Percentiles rank a stretch among this genome's conserved stretches.
Evolutionary conservation across 257 asterid genomes (phyloP).

Genomic region (Nicotiana paniculata): DNA sequence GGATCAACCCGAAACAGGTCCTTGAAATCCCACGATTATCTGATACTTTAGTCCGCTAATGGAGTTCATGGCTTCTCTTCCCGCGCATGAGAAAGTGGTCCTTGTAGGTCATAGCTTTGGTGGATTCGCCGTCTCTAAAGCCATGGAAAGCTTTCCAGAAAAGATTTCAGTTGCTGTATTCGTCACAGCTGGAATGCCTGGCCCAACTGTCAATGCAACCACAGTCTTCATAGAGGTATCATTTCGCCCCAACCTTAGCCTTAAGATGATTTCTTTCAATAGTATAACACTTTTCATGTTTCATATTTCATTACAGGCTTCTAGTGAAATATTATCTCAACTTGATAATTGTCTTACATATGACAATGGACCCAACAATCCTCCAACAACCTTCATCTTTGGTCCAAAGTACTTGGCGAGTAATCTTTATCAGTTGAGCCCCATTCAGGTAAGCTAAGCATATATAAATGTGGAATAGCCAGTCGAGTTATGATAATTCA

Average conservation of each 20-base stretch:
- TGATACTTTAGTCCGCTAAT: conserved; percentile 22
- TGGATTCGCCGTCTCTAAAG: conserved; percentile 24
- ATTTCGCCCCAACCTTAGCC: background rate
- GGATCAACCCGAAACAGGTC: conserved; percentile 17
- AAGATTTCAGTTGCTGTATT: conserved; percentile 25
- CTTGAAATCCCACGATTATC: conserved; percentile 4
- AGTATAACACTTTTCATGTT: background rate
- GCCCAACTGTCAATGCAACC: conserved; percentile 8
- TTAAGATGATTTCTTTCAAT: background rate
- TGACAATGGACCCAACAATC: conserved; percentile 16
- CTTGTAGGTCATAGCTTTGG: conserved; percentile 31
- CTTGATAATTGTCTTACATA: conserved; percentile 9
- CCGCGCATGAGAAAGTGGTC: conserved; percentile 17
- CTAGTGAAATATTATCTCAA: background rate
- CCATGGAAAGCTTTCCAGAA: conserved; percentile 27
- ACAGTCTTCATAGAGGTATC: conserved; percentile 8
- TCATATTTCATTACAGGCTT: background rate
- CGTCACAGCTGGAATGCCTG: conserved; percentile 22
- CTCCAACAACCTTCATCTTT: conserved; percentile 13
- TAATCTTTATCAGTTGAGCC: conserved; percentile 22
- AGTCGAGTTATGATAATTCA: too few relatives aligned
- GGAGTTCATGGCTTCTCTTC: conserved; percentile 24
- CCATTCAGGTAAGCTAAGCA: conserved; percentile 18
- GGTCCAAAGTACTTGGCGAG: conserved; percentile 13
- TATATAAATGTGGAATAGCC: background rate